Base-by-base conservation (phyloP, 1,139 yeast species). In the Kodamaea ohmeri region DNA sequence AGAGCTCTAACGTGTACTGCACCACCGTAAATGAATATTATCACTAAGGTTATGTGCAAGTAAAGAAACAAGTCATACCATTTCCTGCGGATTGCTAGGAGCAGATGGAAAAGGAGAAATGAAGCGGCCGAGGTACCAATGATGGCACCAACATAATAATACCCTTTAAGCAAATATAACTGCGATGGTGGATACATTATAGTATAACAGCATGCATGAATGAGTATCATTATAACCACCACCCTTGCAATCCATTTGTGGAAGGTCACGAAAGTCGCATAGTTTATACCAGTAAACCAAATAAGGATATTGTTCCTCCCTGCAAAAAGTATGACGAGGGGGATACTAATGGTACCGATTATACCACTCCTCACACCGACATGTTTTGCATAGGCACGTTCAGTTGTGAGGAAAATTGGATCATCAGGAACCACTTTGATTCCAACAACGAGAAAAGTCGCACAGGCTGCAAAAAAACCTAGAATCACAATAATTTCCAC, bases 201-300 rank as follows among this genome's bases (percentile, higher is more conserved):
- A 4, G 46, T 62, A 58, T 62, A 71, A 42, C 78, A 67, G 33
- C 64, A 58, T 14, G 71, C 65, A 41, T 67, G 73, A 13, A 61
- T 52, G 18, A 54, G 43, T 3, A 60, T 56, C 38, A 57, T 56
- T 19, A 48, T 35, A 41, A 59, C 56, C 33, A 52, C 56, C 11
- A 51, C 51, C 36, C 72, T 54, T 3, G 66, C 62, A 2, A 63
- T 50, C 67, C 70, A 66, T 38, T 67, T 56, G 42, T 67, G 73
- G 40, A 49, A 65, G 7, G 58, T 43, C 25, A 65, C 52, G 48
- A 60, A 65, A 4, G 67, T 58, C 22, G 63, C 54, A 45, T 51
- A 67, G 39, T 57, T 51, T 61, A 65, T 61, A 12, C 66, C 59
- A 2, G 71, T 62, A 6, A 61, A 28, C 69, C 71, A 66, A 40